Evolutionary conservation across 345 rosid genomes (phyloP), one percentile per base, ranked within the genome.

Genomic region (Moringa oleifera): DNA sequence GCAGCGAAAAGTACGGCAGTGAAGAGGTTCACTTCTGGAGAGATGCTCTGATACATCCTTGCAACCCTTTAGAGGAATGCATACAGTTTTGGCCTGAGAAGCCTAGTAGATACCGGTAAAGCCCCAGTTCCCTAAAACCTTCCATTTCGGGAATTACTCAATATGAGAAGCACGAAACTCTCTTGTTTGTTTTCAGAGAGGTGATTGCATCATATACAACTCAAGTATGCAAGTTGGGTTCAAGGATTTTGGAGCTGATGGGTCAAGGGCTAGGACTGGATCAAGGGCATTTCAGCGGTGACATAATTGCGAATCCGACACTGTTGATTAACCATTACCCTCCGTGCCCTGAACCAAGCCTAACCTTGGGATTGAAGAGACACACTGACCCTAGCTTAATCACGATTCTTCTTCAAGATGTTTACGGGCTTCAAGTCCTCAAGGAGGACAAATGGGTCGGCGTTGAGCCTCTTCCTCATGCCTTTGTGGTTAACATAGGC

Each of bases 261-360:
- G 22, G 67, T 23, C 71, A 72, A 62, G 78, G 86, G 33, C 52
- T 79, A 36, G 77, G 76, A 55, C 81, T 74, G 12, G 70, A 53
- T 49, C 18, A 0, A 0, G 66, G 65, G 18, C 74, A 58, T 51
- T 65, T 81, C 13, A 17, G 22, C 20, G 57, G 59, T 24, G 61
- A 58, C 19, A 45, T 64, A 13, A 59, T 21, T 25, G 46, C 54
- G 67, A 56, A 10, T 4, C 61, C 49, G 15, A 22, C 75, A 25
- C 25, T 75, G 56, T 20, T 60, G 15, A 25, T 73, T 1, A 73
- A 78, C 50, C 41, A 65, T 64, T 69, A 72, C 46, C 80, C 77
- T 0, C 69, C 81, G 0, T 79, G 80, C 60, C 80, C 78, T 17
- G 66, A 77, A 16, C 83, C 81, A 18, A 73, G 71, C 28, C 62